Evolutionary conservation across 768 basidiomycete species (phyloP).

Genomic region (Kwoniella sp.): DNA sequence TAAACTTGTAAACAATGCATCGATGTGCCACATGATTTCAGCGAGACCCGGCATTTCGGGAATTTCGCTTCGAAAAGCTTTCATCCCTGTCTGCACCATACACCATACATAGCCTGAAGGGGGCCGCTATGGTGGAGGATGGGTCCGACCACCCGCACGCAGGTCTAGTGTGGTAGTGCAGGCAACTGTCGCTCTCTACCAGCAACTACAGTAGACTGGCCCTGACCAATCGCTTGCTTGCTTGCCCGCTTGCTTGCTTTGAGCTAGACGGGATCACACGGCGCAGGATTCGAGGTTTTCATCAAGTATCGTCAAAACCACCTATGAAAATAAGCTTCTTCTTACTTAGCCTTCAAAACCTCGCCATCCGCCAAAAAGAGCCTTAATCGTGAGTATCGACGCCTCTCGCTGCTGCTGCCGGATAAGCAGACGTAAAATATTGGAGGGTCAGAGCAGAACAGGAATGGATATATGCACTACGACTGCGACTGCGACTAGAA

Average conservation of each 20-base stretch:
- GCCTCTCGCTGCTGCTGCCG: no score
- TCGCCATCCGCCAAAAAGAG: slow-evolving; percentile 1
- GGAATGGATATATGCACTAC: no score
- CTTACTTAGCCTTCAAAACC: background rate
- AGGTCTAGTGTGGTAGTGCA: no score
- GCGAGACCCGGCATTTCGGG: background rate
- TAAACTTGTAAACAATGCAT: no score
- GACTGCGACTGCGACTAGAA: no score
- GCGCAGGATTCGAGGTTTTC: slow-evolving; percentile 17
- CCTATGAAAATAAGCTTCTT: background rate
- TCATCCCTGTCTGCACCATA: background rate
- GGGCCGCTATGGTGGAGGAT: background rate
- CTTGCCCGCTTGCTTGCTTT: background rate
- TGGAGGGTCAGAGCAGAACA: no score
- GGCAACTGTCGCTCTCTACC: no score
- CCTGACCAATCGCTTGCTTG: background rate
- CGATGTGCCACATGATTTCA: background rate
- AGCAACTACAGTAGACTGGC: no score
- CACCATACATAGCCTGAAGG: background rate
- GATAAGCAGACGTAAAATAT: no score
- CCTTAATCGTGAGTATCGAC: slow-evolving; percentile 8
- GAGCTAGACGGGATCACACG: background rate
- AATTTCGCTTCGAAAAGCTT: slow-evolving; percentile 1
- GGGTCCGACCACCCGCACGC: background rate
- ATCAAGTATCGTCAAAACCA: slow-evolving; percentile 1